These are phyloP conservation scores for Phytophthora pseudosyringae DNA, from an alignment of 352 stramenopile genomes.

Conservation along the genomic window DNA sequence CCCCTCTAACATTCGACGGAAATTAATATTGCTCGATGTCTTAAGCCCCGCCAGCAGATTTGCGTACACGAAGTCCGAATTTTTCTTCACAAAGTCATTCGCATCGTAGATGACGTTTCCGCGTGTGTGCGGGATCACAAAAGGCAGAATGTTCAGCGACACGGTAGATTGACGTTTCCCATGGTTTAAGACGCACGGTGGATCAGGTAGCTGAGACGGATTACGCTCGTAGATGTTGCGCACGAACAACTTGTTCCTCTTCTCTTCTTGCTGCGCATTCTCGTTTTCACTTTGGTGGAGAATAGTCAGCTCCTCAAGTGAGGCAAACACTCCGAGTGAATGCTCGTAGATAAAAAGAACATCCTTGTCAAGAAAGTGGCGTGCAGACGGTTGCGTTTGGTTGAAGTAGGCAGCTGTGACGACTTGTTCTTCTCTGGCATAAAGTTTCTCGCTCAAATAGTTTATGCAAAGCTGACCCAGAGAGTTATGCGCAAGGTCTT, in stretches of 20 bases:
- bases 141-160: conserved; percentile 35
- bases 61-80: conserved; percentile 61
- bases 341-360: conserved; percentile 61
- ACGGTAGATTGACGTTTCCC: conserved; percentile 9
- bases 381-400: background rate
- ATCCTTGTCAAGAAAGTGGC: conserved; percentile 14
- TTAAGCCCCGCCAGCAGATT: conserved; percentile 44
- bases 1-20: conserved; percentile 39
- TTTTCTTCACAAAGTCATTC: conserved; percentile 73
- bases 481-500: conserved; percentile 71
- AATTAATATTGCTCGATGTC: conserved; percentile 29
- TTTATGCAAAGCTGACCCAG: conserved; percentile 86
- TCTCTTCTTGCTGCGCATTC: conserved; percentile 51
- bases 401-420: conserved; percentile 20
- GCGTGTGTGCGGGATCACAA: conserved; percentile 59
- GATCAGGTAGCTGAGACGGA: conserved; percentile 23
- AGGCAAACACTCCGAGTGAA: conserved; percentile 61
- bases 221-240: conserved; percentile 72
- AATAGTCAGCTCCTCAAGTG: conserved; percentile 72
- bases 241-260: conserved; percentile 74
- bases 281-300: conserved; percentile 66
- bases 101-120: conserved; percentile 62
- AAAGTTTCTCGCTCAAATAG: conserved; percentile 84
- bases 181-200: conserved; percentile 21
- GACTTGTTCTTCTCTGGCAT: conserved; percentile 48